Percentiles rank a stretch among this genome's conserved stretches.
Conservation (phyloP, 1,284 basidiomycete species). For the Macrocystidia cucumis region DNA sequence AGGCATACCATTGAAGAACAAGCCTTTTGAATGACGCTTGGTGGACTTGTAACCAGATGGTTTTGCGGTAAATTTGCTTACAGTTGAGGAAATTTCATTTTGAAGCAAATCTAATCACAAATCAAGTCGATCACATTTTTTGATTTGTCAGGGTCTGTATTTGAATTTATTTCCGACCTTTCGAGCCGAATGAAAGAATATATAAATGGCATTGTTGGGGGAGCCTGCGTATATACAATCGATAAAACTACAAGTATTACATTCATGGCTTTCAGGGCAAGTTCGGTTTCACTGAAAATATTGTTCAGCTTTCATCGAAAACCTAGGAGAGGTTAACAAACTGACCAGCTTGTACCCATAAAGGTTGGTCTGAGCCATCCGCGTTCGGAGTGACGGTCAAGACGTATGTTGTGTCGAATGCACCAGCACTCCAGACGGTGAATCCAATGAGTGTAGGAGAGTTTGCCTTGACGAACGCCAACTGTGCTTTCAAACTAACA, state of each 20-base stretch:
- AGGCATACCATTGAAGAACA: not conserved
- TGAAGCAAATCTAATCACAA: not conserved
- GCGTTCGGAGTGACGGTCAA: slow-evolving; percentile 28
- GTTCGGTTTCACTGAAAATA: slow-evolving; percentile 11
- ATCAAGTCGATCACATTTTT: slow-evolving; percentile 4
- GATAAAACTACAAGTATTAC: not conserved
- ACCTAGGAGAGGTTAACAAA: slow-evolving; percentile 23
- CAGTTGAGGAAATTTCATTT: not conserved
- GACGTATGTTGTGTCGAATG: slow-evolving; percentile 28
- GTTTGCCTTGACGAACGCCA: slow-evolving; percentile 39
- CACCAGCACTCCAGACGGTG: slow-evolving; percentile 28
- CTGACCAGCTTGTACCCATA: slow-evolving; percentile 20
- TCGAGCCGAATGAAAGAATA: too few relatives aligned
- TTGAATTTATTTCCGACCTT: not conserved
- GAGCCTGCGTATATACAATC: too few relatives aligned
- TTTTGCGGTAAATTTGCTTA: not conserved
- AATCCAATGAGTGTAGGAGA: slow-evolving; percentile 26
- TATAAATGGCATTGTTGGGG: too few relatives aligned
- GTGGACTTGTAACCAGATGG: too few relatives aligned
- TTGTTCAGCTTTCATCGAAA: not conserved
- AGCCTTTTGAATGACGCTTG: too few relatives aligned
- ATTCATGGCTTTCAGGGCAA: slow-evolving; percentile 9
- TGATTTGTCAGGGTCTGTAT: not conserved
- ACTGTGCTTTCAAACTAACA: slow-evolving; percentile 34
- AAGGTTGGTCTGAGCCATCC: slow-evolving; percentile 21